These are phyloP conservation scores for Erodium texanum DNA, from an alignment of 441 rosid genomes.

Conservation along the genomic window DNA sequence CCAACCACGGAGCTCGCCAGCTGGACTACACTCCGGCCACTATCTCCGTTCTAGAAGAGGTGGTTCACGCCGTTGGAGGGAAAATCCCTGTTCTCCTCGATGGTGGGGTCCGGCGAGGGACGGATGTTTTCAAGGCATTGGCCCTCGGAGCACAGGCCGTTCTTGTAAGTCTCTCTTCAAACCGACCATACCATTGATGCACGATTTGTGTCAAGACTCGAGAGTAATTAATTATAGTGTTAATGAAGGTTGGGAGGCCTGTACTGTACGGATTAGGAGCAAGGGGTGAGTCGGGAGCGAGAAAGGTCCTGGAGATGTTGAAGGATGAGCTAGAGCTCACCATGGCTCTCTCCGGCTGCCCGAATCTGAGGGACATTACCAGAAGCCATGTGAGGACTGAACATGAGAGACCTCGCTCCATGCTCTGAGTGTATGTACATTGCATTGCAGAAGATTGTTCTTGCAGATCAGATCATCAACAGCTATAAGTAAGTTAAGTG, in stretches of 20 bases:
- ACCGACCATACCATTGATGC: neutral
- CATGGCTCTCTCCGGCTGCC: constrained; percentile 87
- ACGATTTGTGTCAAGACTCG: neutral
- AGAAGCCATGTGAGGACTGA: constrained; percentile 34
- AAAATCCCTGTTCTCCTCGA: constrained; percentile 73
- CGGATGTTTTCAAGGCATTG: constrained; percentile 87
- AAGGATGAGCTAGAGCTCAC: constrained; percentile 85
- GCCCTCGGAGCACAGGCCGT: constrained; percentile 95
- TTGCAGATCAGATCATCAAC: too few relatives aligned
- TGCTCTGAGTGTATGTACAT: neutral
- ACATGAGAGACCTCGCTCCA: neutral
- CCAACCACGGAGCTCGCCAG: constrained; percentile 97
- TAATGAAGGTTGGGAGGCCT: constrained; percentile 82
- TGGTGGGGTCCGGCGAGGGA: constrained; percentile 83
- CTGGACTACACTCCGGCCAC: constrained; percentile 93
- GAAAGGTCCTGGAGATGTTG: constrained; percentile 74
- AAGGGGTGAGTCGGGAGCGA: constrained; percentile 71
- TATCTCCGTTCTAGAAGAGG: constrained; percentile 88
- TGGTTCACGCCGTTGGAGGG: constrained; percentile 79
- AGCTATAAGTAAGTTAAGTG: too few relatives aligned
- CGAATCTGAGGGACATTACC: constrained; percentile 65
- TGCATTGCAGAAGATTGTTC: too few relatives aligned
- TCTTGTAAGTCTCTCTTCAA: constrained; percentile 51
- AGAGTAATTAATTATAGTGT: neutral
- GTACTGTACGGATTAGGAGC: constrained; percentile 74